Conservation (phyloP, 345 rosid genomes). For the Theobroma cacao region DNA sequence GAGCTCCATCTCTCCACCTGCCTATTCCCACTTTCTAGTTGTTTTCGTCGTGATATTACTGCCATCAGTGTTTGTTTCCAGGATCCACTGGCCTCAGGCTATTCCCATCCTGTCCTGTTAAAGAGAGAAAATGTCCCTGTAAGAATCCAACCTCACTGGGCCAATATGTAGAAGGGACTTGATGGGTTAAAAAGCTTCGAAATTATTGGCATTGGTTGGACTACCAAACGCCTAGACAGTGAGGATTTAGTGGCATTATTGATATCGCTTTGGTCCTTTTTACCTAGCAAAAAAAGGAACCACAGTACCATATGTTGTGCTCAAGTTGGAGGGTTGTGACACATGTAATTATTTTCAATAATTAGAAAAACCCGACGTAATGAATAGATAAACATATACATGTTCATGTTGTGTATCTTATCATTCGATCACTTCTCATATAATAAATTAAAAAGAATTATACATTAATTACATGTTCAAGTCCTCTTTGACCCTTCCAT, state of each 20-base stretch:
- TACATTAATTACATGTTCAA: background rate
- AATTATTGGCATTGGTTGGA: conserved; percentile 3
- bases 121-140: no score
- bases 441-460: no score
- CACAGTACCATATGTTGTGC: background rate
- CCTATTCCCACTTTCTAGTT: no score
- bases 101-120: no score
- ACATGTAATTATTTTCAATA: background rate
- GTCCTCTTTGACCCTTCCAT: no score
- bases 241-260: background rate
- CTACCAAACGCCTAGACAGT: conserved; percentile 1
- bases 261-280: background rate
- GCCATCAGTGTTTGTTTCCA: no score
- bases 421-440: background rate
- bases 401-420: background rate
- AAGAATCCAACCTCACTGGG: no score
- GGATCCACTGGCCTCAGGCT: no score
- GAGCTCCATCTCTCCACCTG: no score
- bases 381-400: background rate
- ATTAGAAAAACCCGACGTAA: background rate
- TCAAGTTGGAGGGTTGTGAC: background rate
- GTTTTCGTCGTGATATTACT: no score
- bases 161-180: no score
- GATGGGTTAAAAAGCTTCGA: background rate
- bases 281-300: background rate